Percentiles rank a stretch among this genome's conserved stretches.
Conservation (phyloP, 345 rosid genomes). For the Eucalyptus regnans region DNA sequence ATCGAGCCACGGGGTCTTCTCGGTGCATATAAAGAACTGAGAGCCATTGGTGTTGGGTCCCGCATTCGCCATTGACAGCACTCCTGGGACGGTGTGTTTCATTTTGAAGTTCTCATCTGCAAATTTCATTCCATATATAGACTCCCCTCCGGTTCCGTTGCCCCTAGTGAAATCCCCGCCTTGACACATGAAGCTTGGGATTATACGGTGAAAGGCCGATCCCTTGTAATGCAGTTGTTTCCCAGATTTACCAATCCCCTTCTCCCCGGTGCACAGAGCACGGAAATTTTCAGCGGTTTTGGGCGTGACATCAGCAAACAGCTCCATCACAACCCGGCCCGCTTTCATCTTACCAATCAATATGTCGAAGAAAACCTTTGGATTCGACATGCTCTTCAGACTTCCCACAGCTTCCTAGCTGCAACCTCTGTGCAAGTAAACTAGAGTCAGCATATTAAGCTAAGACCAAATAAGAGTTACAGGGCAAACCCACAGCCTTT, state of each 20-base stretch:
- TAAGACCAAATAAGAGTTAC: background rate
- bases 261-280: constrained; percentile 79
- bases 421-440: background rate
- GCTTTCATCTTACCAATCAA: constrained; percentile 55
- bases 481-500: background rate
- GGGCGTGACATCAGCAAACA: constrained; percentile 60
- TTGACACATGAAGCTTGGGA: constrained; percentile 87
- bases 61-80: constrained; percentile 73
- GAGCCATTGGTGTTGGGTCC: constrained; percentile 78
- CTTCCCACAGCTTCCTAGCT: background rate
- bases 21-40: constrained; percentile 83
- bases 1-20: constrained; percentile 69
- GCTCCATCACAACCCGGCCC: constrained; percentile 72
- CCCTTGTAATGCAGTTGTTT: constrained; percentile 73
- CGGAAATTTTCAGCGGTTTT: constrained; percentile 76
- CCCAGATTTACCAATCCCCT: constrained; percentile 52
- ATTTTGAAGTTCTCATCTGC: constrained; percentile 74
- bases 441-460: background rate
- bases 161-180: constrained; percentile 86
- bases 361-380: constrained; percentile 69
- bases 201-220: constrained; percentile 69
- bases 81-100: constrained; percentile 66
- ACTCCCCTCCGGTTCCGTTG: constrained; percentile 91
- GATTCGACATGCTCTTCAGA: constrained; percentile 32
- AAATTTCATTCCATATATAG: constrained; percentile 62